Evolutionary conservation across 2,329 filamentous ascomycete species (phyloP).

Genomic region (Aspergillus sp.): DNA sequence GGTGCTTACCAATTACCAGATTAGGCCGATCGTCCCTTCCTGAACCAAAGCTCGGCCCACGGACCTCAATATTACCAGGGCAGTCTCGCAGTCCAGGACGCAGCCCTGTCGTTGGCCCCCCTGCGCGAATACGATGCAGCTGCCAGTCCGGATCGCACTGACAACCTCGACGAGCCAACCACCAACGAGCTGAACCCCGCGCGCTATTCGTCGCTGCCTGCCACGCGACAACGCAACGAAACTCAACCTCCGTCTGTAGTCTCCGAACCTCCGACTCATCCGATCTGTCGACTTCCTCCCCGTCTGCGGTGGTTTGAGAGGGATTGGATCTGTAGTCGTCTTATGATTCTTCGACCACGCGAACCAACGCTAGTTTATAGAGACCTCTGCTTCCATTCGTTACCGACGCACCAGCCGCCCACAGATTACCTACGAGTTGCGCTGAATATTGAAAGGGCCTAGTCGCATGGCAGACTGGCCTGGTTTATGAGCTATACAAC

Average conservation of each 20-base stretch:
- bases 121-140: slow-evolving; percentile 8
- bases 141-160: not conserved
- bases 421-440: not conserved
- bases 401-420: not conserved
- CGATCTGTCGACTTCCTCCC: not conserved
- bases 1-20: slow-evolving; percentile 17
- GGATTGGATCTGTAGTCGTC: too few relatives aligned
- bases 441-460: not conserved
- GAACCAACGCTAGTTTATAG: not conserved
- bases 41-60: not conserved
- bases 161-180: not conserved
- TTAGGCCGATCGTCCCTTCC: slow-evolving; percentile 15
- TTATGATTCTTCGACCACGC: not conserved
- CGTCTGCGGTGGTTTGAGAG: too few relatives aligned
- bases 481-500: not conserved
- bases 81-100: not conserved
- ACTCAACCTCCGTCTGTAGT: not conserved
- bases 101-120: not conserved
- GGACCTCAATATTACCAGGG: not conserved
- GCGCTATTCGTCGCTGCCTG: slow-evolving; percentile 2
- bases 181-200: not conserved
- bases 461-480: not conserved
- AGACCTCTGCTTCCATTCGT: not conserved
- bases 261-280: not conserved
- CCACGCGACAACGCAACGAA: not conserved